Conservation (phyloP, 495 filamentous ascomycete genomes). For the Cudoniella acicularis region DNA sequence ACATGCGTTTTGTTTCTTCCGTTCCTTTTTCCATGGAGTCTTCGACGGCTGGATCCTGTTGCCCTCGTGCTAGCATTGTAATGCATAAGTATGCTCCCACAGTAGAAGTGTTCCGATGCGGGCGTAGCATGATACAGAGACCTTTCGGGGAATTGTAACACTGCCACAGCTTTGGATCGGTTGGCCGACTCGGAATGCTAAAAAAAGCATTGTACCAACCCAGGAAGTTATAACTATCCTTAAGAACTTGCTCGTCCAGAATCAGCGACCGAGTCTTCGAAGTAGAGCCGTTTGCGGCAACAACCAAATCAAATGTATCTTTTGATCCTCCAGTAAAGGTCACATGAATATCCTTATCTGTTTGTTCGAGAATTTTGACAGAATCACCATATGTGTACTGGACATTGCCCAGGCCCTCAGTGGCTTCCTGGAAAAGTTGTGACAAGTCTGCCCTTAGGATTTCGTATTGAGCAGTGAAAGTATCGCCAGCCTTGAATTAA, state of each 20-base stretch:
- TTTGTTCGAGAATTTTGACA: constrained; percentile 17
- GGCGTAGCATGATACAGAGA: constrained; percentile 35
- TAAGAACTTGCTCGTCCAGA: constrained; percentile 32
- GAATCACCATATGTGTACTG: not conserved
- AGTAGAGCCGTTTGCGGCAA: constrained; percentile 45
- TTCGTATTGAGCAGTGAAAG: constrained; percentile 24
- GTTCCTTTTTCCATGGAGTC: constrained; percentile 36
- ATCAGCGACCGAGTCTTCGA: constrained; percentile 46
- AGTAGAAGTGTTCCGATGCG: constrained; percentile 29
- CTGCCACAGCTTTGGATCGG: constrained; percentile 26
- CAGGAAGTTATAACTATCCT: constrained; percentile 31
- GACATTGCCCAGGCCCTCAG: not conserved
- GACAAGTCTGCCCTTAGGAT: constrained; percentile 5
- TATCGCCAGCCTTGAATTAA: constrained; percentile 23
- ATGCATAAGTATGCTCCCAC: constrained; percentile 38
- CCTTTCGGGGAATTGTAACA: constrained; percentile 12
- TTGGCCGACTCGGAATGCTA: constrained; percentile 34
- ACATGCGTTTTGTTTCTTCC: constrained; percentile 35
- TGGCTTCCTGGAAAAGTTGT: not conserved
- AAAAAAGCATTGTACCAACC: constrained; percentile 41
- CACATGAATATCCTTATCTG: constrained; percentile 21
- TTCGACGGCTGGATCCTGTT: constrained; percentile 23
- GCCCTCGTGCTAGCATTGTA: constrained; percentile 9
- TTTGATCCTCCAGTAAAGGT: constrained; percentile 26
- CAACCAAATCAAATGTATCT: constrained; percentile 43